Conservation (phyloP, 345 rosid genomes). For the Stellera chamaejasme region DNA sequence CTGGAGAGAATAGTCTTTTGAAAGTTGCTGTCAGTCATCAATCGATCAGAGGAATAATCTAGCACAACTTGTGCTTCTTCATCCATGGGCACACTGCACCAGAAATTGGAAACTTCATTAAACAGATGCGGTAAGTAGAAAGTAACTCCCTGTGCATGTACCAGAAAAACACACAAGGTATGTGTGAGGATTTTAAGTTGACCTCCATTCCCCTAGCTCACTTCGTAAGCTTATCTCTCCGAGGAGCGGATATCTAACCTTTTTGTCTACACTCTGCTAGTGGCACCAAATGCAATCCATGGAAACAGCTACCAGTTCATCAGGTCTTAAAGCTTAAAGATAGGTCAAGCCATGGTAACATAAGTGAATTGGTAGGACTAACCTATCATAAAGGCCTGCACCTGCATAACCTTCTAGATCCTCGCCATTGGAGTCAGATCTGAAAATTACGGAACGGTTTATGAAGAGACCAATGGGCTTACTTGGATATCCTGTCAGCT, state of each 20-base stretch:
- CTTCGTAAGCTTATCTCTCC: too few species aligned
- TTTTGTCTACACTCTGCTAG: too few species aligned
- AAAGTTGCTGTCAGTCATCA: slow-evolving; percentile 57
- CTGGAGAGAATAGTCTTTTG: slow-evolving; percentile 55
- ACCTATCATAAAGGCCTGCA: slow-evolving; percentile 99
- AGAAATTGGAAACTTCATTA: background rate
- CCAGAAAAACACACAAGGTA: background rate
- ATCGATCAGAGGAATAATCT: slow-evolving; percentile 73
- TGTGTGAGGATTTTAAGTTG: background rate
- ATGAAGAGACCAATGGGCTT: slow-evolving; percentile 90
- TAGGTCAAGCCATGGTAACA: too few species aligned
- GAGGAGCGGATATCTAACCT: too few species aligned
- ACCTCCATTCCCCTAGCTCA: too few species aligned
- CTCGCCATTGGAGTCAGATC: slow-evolving; percentile 98
- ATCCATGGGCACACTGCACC: slow-evolving; percentile 91
- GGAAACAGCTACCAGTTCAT: too few species aligned
- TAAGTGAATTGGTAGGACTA: slow-evolving; percentile 9
- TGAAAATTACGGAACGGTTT: slow-evolving; percentile 83
- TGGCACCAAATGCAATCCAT: too few species aligned
- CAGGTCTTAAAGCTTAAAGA: too few species aligned
- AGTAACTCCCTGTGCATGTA: background rate
- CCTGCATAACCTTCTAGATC: slow-evolving; percentile 99
- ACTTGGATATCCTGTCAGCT: slow-evolving; percentile 96
- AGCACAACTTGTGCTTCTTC: slow-evolving; percentile 73
- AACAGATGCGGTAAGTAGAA: background rate